Evolutionary conservation across 1,139 yeast genomes (phyloP).

Genomic region (Pichia cactophila): DNA sequence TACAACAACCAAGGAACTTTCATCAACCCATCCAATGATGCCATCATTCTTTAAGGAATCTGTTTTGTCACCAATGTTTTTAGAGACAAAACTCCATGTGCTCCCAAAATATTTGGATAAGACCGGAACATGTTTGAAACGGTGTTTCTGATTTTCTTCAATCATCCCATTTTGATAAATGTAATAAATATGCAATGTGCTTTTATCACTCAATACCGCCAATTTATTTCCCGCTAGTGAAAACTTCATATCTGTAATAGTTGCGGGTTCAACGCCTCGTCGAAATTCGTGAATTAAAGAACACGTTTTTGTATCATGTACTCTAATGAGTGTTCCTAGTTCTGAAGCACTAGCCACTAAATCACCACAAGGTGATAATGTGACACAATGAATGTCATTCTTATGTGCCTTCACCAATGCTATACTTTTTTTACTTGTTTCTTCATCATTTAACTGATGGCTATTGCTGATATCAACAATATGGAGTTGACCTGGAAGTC

Average conservation of each 20-base stretch:
- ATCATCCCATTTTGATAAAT: slow-evolving; percentile 23
- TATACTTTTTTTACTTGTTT: slow-evolving; percentile 53
- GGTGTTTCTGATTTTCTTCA: slow-evolving; percentile 51
- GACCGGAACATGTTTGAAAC: slow-evolving; percentile 59
- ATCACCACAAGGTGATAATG: slow-evolving; percentile 65
- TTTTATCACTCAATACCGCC: slow-evolving; percentile 84
- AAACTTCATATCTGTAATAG: slow-evolving; percentile 74
- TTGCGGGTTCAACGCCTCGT: slow-evolving; percentile 80
- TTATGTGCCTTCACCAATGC: slow-evolving; percentile 82
- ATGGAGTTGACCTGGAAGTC: slow-evolving; percentile 69
- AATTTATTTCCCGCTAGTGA: slow-evolving; percentile 66
- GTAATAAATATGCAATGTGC: slow-evolving; percentile 78
- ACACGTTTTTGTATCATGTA: slow-evolving; percentile 72
- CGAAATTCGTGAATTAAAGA: slow-evolving; percentile 73
- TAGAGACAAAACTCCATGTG: slow-evolving; percentile 83
- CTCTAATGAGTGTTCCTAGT: slow-evolving; percentile 77
- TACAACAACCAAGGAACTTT: slow-evolving; percentile 55
- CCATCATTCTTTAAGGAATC: slow-evolving; percentile 45
- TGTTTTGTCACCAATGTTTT: slow-evolving; percentile 48
- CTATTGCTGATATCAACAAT: slow-evolving; percentile 58
- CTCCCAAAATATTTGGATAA: slow-evolving; percentile 66
- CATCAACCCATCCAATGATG: slow-evolving; percentile 72
- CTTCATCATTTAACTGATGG: slow-evolving; percentile 20
- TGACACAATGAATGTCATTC: slow-evolving; percentile 57
- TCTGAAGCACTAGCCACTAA: slow-evolving; percentile 84